Conservation (phyloP, 2,329 filamentous ascomycete species). For the Hawksworthiomyces lignivorus region DNA sequence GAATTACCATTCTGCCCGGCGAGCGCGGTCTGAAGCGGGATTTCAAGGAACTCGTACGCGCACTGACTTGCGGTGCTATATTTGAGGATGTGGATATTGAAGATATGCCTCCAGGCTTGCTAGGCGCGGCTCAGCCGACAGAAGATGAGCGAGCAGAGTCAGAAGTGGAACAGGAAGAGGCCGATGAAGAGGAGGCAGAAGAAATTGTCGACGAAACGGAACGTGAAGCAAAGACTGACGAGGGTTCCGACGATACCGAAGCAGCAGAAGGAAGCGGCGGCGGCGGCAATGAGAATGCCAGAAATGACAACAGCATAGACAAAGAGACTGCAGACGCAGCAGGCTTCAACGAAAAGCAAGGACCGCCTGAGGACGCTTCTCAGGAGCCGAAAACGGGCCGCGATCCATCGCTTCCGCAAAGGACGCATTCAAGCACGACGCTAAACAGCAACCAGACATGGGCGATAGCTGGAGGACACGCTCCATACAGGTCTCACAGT, state of each 20-base stretch:
- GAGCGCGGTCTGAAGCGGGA: slow-evolving; percentile 41
- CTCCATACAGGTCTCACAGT: no score
- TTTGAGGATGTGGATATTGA: slow-evolving; percentile 27
- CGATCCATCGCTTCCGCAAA: no score
- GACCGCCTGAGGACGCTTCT: no score
- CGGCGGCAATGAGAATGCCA: background rate
- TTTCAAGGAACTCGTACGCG: slow-evolving; percentile 34
- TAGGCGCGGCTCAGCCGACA: slow-evolving; percentile 28
- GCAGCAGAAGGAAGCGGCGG: background rate
- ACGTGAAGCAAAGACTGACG: slow-evolving; percentile 19
- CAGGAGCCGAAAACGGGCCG: no score
- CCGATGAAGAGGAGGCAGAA: slow-evolving; percentile 17
- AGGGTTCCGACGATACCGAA: background rate
- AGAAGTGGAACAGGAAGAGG: slow-evolving; percentile 17
- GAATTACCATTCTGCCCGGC: slow-evolving; percentile 53
- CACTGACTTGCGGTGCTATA: slow-evolving; percentile 34
- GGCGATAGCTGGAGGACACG: no score
- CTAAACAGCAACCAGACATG: background rate
- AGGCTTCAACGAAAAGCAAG: no score
- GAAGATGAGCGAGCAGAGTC: slow-evolving; percentile 14
- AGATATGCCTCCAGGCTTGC: slow-evolving; percentile 33
- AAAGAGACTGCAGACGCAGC: no score
- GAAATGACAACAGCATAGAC: no score
- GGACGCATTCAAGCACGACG: background rate
- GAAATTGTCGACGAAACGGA: slow-evolving; percentile 20